phyloP scores from a whole-genome alignment of 2,329 filamentous ascomycete genomes.

The Triangularia setosa region DNA sequence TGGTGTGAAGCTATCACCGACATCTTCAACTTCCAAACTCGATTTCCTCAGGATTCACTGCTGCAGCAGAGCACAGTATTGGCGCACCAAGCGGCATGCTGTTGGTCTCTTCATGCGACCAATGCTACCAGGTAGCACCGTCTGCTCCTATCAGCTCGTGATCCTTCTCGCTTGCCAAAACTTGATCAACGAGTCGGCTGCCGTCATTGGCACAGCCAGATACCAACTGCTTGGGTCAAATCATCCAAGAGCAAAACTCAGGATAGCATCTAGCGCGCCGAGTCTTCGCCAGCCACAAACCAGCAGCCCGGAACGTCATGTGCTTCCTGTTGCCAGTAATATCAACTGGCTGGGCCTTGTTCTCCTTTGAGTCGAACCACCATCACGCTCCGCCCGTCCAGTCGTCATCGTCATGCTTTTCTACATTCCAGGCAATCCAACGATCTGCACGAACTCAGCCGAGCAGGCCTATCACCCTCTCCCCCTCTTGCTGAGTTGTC shows the following conservation, averaged over 20 bases:
- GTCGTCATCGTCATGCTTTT: background rate
- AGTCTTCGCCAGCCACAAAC: background rate
- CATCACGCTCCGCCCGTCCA: background rate
- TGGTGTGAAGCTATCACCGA: constrained; percentile 28
- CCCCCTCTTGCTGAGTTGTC: constrained; percentile 8
- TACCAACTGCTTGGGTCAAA: background rate
- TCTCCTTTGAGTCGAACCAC: background rate
- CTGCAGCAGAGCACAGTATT: background rate
- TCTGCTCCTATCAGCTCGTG: background rate
- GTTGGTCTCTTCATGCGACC: background rate
- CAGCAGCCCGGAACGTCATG: constrained; percentile 4
- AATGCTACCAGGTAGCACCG: background rate
- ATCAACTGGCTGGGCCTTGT: background rate
- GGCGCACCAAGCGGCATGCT: background rate
- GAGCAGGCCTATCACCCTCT: constrained; percentile 13
- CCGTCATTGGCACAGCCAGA: background rate
- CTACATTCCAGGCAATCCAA: background rate
- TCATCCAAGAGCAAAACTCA: background rate
- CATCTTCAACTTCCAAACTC: background rate
- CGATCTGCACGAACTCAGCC: constrained; percentile 22
- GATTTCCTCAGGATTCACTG: background rate
- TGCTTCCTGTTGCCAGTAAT: background rate
- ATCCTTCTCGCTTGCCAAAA: background rate
- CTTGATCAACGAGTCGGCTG: background rate
- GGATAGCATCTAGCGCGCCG: background rate